Evolutionary conservation across 2,329 filamentous ascomycete genomes (phyloP).

Genomic region (Fusarium sp.): DNA sequence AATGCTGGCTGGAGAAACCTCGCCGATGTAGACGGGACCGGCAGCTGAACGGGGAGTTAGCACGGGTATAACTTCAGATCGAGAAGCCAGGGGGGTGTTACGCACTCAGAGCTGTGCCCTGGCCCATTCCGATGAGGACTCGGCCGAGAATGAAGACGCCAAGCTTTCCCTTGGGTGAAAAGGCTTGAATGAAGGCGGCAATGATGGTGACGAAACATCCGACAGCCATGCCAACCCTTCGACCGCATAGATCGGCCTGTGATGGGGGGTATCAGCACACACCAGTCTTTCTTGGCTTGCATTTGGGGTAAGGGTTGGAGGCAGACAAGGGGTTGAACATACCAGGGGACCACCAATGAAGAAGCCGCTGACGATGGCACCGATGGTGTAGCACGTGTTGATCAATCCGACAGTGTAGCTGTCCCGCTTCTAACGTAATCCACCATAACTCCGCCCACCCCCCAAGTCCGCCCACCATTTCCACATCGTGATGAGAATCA

Average conservation of each 20-base stretch:
- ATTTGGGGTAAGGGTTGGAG: not conserved
- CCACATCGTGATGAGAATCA: too few relatives aligned
- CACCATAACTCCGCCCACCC: too few relatives aligned
- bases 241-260: constrained; percentile 68
- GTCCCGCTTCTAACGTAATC: constrained; percentile 57
- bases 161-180: constrained; percentile 69
- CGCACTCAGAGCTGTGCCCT: constrained; percentile 71
- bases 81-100: not conserved
- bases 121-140: constrained; percentile 76
- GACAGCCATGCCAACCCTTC: constrained; percentile 72
- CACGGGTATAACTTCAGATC: not conserved
- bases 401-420: constrained; percentile 62
- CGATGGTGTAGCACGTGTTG: constrained; percentile 78
- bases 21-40: constrained; percentile 78
- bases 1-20: constrained; percentile 73
- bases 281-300: not conserved
- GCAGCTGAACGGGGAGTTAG: constrained; percentile 58
- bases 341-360: constrained; percentile 74
- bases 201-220: constrained; percentile 75
- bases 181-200: constrained; percentile 77
- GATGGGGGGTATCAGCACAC: constrained; percentile 16
- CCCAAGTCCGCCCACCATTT: too few relatives aligned
- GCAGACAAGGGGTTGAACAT: constrained; percentile 10
- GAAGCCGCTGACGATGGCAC: constrained; percentile 77
- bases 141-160: constrained; percentile 77